These are phyloP conservation scores for Sungouiella thailandica DNA, from an alignment of 805 yeast species.

Conservation along the genomic window DNA sequence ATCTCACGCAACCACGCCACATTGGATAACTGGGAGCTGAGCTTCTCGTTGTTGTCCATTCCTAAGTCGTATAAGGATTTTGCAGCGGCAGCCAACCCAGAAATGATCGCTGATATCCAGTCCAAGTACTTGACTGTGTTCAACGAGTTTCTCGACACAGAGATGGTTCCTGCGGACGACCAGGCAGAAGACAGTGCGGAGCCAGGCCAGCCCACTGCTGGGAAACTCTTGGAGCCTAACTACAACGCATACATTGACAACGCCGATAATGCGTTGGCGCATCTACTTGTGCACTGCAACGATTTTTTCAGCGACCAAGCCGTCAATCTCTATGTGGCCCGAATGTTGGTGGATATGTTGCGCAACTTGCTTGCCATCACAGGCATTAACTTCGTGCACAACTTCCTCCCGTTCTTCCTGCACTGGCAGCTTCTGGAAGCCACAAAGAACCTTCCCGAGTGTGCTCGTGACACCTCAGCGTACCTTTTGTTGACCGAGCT, in stretches of 20 bases:
- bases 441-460: conserved; percentile 6
- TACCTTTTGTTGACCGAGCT: conserved; percentile 23
- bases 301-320: conserved; percentile 25
- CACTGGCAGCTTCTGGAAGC: conserved; percentile 34
- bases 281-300: conserved; percentile 33
- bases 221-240: conserved; percentile 33
- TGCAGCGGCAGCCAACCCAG: conserved; percentile 7
- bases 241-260: conserved; percentile 37
- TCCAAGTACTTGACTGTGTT: conserved; percentile 36
- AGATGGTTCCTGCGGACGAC: conserved; percentile 15
- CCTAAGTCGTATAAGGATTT: conserved; percentile 10
- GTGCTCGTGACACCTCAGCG: conserved; percentile 29
- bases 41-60: conserved; percentile 29
- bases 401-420: conserved; percentile 42
- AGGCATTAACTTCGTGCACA: conserved; percentile 45
- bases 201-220: conserved; percentile 7
- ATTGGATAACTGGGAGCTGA: conserved; percentile 39
- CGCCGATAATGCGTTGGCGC: conserved; percentile 37
- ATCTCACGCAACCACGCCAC: conserved; percentile 42
- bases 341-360: conserved; percentile 20
- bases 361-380: conserved; percentile 22
- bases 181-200: conserved; percentile 5
- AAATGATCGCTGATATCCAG: conserved; percentile 31
- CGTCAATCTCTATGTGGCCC: conserved; percentile 3
- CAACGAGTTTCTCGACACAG: conserved; percentile 29